phyloP scores from a whole-genome alignment of 371 early-diverging fungal genomes.

The Mucor irregularis region DNA sequence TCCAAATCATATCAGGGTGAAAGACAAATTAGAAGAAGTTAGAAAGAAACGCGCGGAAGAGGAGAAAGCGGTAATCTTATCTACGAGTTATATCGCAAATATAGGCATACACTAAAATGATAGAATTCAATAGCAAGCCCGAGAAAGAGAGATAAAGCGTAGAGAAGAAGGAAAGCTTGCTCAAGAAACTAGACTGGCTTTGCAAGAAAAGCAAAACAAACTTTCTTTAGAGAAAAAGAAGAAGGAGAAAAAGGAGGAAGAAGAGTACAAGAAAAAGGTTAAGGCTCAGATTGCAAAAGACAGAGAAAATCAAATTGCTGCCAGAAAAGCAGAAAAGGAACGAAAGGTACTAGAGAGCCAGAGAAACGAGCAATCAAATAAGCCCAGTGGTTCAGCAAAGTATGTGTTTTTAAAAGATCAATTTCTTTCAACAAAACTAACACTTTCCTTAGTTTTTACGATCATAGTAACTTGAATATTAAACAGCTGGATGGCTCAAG shows the following conservation, averaged over 20 bases:
- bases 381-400: no score
- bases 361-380: not conserved
- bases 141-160: constrained; percentile 28
- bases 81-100: not conserved
- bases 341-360: not conserved
- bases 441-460: not conserved
- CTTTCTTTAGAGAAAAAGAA: constrained; percentile 25
- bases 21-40: constrained; percentile 25
- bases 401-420: not conserved
- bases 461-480: constrained; percentile 28
- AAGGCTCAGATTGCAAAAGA: constrained; percentile 40
- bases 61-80: constrained; percentile 25
- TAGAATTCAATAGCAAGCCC: constrained; percentile 12
- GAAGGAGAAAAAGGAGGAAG: constrained; percentile 31
- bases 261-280: constrained; percentile 32
- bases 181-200: constrained; percentile 16
- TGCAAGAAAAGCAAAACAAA: constrained; percentile 30
- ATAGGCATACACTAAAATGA: not conserved
- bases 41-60: constrained; percentile 21
- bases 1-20: not conserved
- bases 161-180: constrained; percentile 30
- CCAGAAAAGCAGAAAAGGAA: constrained; percentile 9
- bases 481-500: constrained; percentile 38
- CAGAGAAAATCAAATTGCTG: constrained; percentile 27
- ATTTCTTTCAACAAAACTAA: no score